phyloP scores from a whole-genome alignment of 345 rosid species.

The Salix arbutifolia region DNA sequence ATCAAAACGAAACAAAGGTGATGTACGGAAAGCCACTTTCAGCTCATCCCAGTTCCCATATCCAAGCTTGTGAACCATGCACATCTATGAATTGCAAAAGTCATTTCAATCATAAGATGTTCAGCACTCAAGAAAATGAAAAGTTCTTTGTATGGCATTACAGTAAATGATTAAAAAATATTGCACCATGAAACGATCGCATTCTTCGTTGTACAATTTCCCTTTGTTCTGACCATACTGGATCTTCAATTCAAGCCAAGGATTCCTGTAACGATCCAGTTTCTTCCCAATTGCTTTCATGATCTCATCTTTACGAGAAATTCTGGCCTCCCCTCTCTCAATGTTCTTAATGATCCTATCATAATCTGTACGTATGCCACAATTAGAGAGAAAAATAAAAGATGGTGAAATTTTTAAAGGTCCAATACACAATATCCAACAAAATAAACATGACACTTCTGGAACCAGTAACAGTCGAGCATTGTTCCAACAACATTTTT shows the following conservation, averaged over 20 bases:
- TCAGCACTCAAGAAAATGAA: neutral
- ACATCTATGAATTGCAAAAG: constrained; percentile 46
- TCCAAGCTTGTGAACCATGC: constrained; percentile 98
- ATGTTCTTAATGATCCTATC: constrained; percentile 96
- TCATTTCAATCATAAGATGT: neutral
- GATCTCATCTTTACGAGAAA: constrained; percentile 92
- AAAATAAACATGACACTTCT: neutral
- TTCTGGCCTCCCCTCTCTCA: constrained; percentile 95
- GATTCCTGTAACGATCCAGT: constrained; percentile 94
- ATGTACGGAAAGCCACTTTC: constrained; percentile 81
- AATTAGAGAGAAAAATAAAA: neutral
- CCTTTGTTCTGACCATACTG: constrained; percentile 99
- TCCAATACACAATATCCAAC: neutral
- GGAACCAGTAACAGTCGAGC: neutral
- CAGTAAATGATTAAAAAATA: neutral
- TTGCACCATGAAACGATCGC: constrained; percentile 86
- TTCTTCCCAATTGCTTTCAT: constrained; percentile 99
- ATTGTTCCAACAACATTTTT: neutral
- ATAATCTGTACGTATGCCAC: constrained; percentile 47
- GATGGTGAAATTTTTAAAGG: neutral
- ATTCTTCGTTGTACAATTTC: constrained; percentile 93
- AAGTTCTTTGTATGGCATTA: neutral
- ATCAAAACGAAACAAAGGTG: constrained; percentile 81
- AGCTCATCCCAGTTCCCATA: constrained; percentile 99
- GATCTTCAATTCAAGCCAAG: constrained; percentile 96